phyloP scores from a whole-genome alignment of 73 alveolate genomes.

The Uronychia binucleata region DNA sequence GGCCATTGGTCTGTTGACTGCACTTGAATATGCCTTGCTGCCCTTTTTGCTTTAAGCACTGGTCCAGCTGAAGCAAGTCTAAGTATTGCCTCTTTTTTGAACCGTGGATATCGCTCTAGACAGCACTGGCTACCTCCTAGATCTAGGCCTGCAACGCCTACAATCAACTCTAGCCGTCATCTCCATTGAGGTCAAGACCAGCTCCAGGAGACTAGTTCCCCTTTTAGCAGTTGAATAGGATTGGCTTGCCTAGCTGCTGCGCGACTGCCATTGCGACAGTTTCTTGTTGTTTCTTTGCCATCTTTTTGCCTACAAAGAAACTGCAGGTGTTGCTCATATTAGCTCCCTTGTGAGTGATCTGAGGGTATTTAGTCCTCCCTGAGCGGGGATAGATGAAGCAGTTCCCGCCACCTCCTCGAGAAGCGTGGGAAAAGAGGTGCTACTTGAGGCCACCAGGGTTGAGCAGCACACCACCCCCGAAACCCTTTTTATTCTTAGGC shows the following conservation, averaged over 20 bases:
- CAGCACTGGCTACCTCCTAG: neutral
- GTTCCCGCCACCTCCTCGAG: neutral
- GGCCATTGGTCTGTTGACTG: too few species aligned
- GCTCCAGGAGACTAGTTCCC: too few species aligned
- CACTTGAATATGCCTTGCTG: too few species aligned
- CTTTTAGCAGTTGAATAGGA: too few species aligned
- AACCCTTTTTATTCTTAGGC: neutral
- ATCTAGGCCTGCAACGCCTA: neutral
- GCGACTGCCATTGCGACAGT: neutral
- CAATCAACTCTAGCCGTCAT: neutral
- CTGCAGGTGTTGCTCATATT: neutral
- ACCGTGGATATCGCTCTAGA: too few species aligned
- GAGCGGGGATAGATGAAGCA: neutral
- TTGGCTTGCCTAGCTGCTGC: neutral
- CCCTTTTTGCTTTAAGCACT: too few species aligned
- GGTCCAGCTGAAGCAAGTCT: too few species aligned
- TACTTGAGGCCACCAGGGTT: neutral
- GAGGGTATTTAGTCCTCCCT: neutral
- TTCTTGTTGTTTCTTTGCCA: neutral
- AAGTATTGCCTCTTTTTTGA: too few species aligned
- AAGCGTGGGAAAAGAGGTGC: neutral
- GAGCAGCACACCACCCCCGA: neutral
- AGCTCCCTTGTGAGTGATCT: neutral
- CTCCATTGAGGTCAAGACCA: too few species aligned
- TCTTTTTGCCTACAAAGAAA: neutral